Base-by-base conservation (phyloP, 352 stramenopile genomes). In the Pilasporangium apinafurcum region DNA sequence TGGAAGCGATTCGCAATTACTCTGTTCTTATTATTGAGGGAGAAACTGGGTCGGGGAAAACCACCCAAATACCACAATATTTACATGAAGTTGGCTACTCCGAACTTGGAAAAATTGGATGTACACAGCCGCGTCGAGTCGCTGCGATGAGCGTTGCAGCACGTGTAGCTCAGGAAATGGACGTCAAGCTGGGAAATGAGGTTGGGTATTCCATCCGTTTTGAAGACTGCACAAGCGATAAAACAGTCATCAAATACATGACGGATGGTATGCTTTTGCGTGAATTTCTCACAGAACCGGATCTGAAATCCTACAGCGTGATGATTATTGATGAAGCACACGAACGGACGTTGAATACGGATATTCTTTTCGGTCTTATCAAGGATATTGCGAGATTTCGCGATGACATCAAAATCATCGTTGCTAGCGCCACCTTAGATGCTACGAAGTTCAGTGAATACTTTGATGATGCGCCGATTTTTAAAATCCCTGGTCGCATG, bases 271-370 rank as follows among this genome's bases (percentile, higher is more conserved):
- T 99, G 96, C 65, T 99, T 18, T 71, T 99, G 29, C 86, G 96
- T 31, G 96, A 99, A 66, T 98, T 99, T 55, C 65, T 99, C 35
- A 98, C 92, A 4, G 96, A 99, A 62, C 96, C 96, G 0, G 95
- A 96, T 53, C 62, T 98, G n/a, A 91, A 85, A 44, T 90, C 83
- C 27, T 99, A 99, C 71, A 97, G 75, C 24, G 95, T 97, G 31
- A 97, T 99, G 68, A 97, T 99, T 44, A 97, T 99, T 54, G 96
- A 99, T 62, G 96, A 99, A 68, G 96, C 97, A 13, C 97, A 99
- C 61, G 97, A 99, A 60, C 82, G 97, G 24, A 99, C 96, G 8
- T 72, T 99, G 16, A 96, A 95, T 50, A 99, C 95, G 0, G 97
- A 99, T 56, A 98, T 99, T 53, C 71, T 99, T 22, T 98, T 99